Base-by-base conservation (phyloP, 306 rosid species). In the Vicia faba region DNA sequence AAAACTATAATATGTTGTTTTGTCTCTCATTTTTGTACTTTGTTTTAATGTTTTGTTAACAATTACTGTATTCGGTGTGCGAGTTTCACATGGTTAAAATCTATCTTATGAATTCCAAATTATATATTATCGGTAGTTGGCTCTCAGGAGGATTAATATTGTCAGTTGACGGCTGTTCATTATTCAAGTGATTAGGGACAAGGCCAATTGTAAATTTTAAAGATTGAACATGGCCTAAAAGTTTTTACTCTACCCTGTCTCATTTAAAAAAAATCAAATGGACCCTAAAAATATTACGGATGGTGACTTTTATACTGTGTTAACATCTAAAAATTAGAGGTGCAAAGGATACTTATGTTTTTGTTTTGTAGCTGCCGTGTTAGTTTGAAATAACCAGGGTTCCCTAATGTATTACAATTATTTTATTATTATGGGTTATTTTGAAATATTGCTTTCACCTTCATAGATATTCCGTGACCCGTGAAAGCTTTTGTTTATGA, bases 331-430 rank as follows among this genome's bases (percentile, higher is more conserved):
- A 45, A 14, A 14, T 45, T 45, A 45, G 50, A 45, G 50, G 50
- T n/a, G 20, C 15, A 45, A 45, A n/a, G 50, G 20, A 18, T 45
- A 45, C 18, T 45, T 45, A 7, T 45, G 50, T 45, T 45, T 45
- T 45, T 39, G 5, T 45, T 45, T 45, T 45, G 50, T 14, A n/a
- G 16, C 50, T n/a, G 70, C 41, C 12, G 56, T 44, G 26, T 64
- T 64, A 26, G 6, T 44, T 9, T 28, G 4, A 44, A 64, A 26
- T 44, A 44, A n/a, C 35, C 11, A 44, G 35, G 26, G 40, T 35
- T 36, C 8, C 8, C 14, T 49, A 50, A 8, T 35, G 23, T 67
- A 29, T 65, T 23, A 15, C 10, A 11, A 50, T 55, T 55, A 48
- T 39, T 39, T 39, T 11, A 39, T 39, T 39, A 50, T 39, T 20